Base-by-base conservation (phyloP, 2,329 filamentous ascomycete species). In the Phialophora macrospora region DNA sequence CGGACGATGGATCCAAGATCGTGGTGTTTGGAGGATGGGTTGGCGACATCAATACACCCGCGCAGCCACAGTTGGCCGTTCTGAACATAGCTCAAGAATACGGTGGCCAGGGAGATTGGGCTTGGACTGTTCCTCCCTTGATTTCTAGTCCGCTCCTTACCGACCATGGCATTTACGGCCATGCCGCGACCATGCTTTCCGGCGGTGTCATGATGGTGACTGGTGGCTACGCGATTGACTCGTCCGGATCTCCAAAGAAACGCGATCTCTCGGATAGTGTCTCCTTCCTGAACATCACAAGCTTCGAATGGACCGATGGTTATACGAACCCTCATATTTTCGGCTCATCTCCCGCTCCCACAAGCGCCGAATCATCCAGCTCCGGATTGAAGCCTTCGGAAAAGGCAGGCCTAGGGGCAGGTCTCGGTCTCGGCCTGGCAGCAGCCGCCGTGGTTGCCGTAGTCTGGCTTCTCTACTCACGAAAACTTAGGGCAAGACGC, bases 21-120 rank as follows among this genome's bases (percentile, higher is more conserved):
- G 80, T 97, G 48, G 80, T 99, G 0, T 83, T 93, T 66, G 95
- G 95, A 22, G 95, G 95, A 1, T 99, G 95, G 95, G 92, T 97
- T 4, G 94, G 93, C 3, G 88, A 96, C 73, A 83, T 90, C 0
- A 84, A 81, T 8, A 90, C 88, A 34, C 85, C 93, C 1, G 95
- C 95, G 0, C 82, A 88, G 32, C 95, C 95, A 0, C 92, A 97
- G 74, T 81, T 98, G 28, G 90, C 87, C 0, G 79, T 97, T 2
- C 80, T 98, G 2, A 82, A 91, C 64, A 82, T 97, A 64, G 91
- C 89, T 6, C 84, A 88, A 66, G 88, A 88, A 3, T 95, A 91
- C 74, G 90, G 88, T 8, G 80, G 80, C 20, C 72, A 73, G 32
- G 76, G 76, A 1, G 73, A 77, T 55, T 83, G 81, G 81, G 71